Base-by-base conservation (phyloP, 768 basidiomycete genomes). In the Boletus patriciae region DNA sequence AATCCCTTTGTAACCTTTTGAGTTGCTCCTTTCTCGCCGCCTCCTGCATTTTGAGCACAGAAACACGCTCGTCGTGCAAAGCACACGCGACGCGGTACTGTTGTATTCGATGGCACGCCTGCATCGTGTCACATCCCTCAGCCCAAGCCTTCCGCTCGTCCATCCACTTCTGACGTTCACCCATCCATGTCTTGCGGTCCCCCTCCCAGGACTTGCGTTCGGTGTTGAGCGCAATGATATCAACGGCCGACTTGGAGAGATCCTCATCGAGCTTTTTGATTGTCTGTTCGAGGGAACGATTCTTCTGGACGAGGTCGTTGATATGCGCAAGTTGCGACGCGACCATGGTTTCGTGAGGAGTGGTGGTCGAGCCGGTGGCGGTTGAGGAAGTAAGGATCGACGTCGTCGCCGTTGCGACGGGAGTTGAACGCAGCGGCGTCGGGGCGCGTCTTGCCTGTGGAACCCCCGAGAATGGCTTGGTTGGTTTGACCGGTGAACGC, bases 221-320 rank as follows among this genome's bases (percentile, higher is more conserved):
- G 6, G 78, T 70, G 8, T 70, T 69, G 13, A 83, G 62, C 12
- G 75, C 70, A 10, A 76, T 72, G 21, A 59, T 31, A 19, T 71
- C 63, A 16, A 62, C 41, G 10, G 50, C 38, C 19, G 61, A 65
- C 45, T 76, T 78, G 46, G 74, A 69, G 31, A 85, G 62, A 41
- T 84, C 80, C 23, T 80, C 79, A 16, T 72, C 66, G 36, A 89
- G 78, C 43, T 79, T 82, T 62, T 80, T 80, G 69, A 80, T 78
- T 5, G 79, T 79, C 57, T 84, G 80, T 54, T 88, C 86, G 50
- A 88, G 78, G 0, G 80, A 81, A 25, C 83, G 83, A 64, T 82
- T 87, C 59, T 83, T 78, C 60, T 86, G 81, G 3, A 89, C 86
- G 50, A 92, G 81, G 42, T 91, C 87, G 47, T 86, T 80, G 48